These are phyloP conservation scores for Chernovozyma aurita DNA, from an alignment of 1,139 yeast genomes.

Conservation along the genomic window DNA sequence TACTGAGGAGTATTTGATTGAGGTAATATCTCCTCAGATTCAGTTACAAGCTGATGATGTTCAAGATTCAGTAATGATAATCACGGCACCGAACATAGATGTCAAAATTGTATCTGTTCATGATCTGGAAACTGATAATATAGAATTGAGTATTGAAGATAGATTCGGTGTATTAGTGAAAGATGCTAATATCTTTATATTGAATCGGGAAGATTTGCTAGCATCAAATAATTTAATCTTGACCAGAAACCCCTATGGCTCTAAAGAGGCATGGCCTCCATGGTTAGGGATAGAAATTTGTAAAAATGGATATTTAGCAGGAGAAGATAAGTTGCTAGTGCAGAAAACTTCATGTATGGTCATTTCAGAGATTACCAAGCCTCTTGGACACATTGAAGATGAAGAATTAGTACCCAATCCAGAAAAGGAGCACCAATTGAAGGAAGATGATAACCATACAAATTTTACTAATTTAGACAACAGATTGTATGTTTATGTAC, in stretches of 20 bases:
- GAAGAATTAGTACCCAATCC: slow-evolving; percentile 5
- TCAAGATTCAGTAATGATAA: slow-evolving; percentile 54
- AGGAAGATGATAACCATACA: slow-evolving; percentile 3
- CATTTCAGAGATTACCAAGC: slow-evolving; percentile 28
- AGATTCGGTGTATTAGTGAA: slow-evolving; percentile 36
- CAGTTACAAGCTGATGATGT: slow-evolving; percentile 69
- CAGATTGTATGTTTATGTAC: slow-evolving; percentile 35
- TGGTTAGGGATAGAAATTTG: slow-evolving; percentile 45
- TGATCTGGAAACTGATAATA: slow-evolving; percentile 18
- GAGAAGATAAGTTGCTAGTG: slow-evolving; percentile 31
- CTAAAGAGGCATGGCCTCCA: slow-evolving; percentile 41
- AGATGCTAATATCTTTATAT: slow-evolving; percentile 39
- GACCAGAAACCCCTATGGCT: slow-evolving; percentile 32
- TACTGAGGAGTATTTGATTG: slow-evolving; percentile 62
- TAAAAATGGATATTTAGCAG: slow-evolving; percentile 33
- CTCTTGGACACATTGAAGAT: slow-evolving; percentile 17
- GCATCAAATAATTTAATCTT: slow-evolving; percentile 17
- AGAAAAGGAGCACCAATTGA: slow-evolving; percentile 4
- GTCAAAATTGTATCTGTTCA: slow-evolving; percentile 36
- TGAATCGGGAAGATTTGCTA: slow-evolving; percentile 24
- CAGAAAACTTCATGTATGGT: slow-evolving; percentile 37
- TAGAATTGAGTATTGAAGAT: slow-evolving; percentile 15
- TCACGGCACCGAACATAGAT: slow-evolving; percentile 38
- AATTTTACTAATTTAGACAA: slow-evolving; percentile 7
- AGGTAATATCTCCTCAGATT: slow-evolving; percentile 80